A percentile compares a stretch with the other conserved stretches of the same genome.
These are phyloP conservation scores for Ilex asprella DNA, from an alignment of 257 asterid genomes.

Conservation along the genomic window DNA sequence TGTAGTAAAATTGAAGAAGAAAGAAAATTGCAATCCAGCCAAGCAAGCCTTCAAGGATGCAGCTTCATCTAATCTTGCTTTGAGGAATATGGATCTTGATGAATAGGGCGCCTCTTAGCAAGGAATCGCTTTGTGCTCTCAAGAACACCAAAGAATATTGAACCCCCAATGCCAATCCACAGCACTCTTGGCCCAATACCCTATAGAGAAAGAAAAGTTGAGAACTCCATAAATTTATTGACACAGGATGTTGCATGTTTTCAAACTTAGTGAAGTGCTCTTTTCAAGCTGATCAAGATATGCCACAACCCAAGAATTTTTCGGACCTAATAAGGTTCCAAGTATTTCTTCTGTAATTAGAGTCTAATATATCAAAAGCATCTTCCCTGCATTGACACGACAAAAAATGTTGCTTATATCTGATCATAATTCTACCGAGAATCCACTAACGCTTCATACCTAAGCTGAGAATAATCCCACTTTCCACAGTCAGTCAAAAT, in stretches of 20 bases:
- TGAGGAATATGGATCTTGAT: slow-evolving; percentile 10
- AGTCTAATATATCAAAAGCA: background rate
- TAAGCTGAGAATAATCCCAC: too few species aligned
- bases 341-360: too few species aligned
- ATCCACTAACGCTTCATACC: too few species aligned
- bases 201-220: slow-evolving; percentile 24
- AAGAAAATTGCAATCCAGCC: background rate
- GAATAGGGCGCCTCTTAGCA: slow-evolving; percentile 49
- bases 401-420: too few species aligned
- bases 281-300: background rate
- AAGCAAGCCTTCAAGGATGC: background rate
- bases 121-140: slow-evolving; percentile 71
- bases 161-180: slow-evolving; percentile 98
- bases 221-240: background rate
- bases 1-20: background rate
- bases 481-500: too few species aligned
- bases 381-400: background rate
- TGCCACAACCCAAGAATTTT: background rate
- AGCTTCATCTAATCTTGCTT: slow-evolving; percentile 25
- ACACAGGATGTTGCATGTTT: background rate
- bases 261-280: background rate
- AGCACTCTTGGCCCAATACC: slow-evolving; percentile 94
- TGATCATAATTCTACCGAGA: too few species aligned
- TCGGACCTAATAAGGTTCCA: background rate
- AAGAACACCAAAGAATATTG: slow-evolving; percentile 92